Evolutionary conservation across 495 filamentous ascomycete species (phyloP), one percentile per base, ranked within the genome.

Genomic region (Evernia prunastri): DNA sequence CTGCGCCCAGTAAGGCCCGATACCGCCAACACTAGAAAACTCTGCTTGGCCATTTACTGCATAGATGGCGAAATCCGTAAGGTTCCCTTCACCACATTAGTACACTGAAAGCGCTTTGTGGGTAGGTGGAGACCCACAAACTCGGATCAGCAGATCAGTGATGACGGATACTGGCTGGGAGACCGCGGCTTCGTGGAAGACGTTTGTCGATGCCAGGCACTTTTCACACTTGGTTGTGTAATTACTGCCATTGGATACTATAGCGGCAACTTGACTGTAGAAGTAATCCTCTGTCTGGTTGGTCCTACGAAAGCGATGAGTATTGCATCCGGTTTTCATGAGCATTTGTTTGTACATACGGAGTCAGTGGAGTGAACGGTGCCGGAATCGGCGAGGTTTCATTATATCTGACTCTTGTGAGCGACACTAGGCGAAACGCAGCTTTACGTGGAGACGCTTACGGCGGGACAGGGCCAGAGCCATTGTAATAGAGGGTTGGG

Each of bases 1-100:
- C 33, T 71, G 69, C 31, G 67, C 61, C 59, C 64, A 65, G 45
- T 71, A 69, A 4, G 69, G 69, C 12, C 69, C 69, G 20, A 67
- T 23, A 33, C 68, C 68, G 4, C 67, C 69, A 43, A 57, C 56
- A 27, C 59, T 59, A 40, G 67, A 65, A 36, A 69, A 63, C 13
- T 69, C 69, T 9, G 60, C 17, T 40, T 57, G 27, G 57, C 67
- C 66, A 36, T 54, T 63, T 10, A 45, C 58, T 3, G 67, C 67
- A 43, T 54, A 68, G 20, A 68, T 67, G 4, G 54, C 31, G 23
- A 63, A 68, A 40, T 59, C 33, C n/a, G 62, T 66, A 47, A 63
- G 45, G 40, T 56, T 66, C 49, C 51, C 57, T 54, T 58, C 54
- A 27, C 13, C 25, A 63, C 39, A 7, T 49, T 17, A 58, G 57